Base-by-base conservation (phyloP, 768 basidiomycete species). In the Coprinopsis cinerea region DNA sequence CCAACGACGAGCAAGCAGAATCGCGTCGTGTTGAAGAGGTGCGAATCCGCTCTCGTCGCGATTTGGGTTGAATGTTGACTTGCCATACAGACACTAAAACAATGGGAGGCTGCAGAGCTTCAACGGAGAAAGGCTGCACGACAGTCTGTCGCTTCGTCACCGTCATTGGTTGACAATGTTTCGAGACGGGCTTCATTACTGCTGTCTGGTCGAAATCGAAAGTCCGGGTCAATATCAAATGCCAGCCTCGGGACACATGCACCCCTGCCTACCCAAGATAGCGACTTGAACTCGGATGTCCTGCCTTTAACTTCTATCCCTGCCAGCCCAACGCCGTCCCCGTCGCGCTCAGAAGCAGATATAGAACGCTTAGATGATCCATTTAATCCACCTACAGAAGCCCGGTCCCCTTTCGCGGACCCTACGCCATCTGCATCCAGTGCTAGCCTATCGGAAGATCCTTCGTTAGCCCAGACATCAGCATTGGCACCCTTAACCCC, bases 81-180 rank as follows among this genome's bases (percentile, higher is more conserved):
- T 36, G 47, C 32, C 4, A 15, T 20, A 47, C 63, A 92, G 89
- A 92, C 80, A 52, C 72, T 92, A 23, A 74, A 76, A 55, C 76
- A 77, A 36, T 92, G 88, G 90, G 89, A 92, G 57, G 68, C 80
- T 40, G 80, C 80, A 34, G 89, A 92, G 59, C 76, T 85, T 17
- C 82, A 81, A 57, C 77, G 86, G 51, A 78, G 89, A 68, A 90
- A 83, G 65, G 74, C 77, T 28, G 82, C 78, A 2, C 76, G 89
- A 48, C 83, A 82, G 49, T 81, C 83, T 4, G 44, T 34, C 6
- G 44, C 48, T 3, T 45, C 61, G 9, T 51, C 64, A 11, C 58
- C 74, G 3, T 80, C 85, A 2, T 57, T 85, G n/a, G 63, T 88
- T 32, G 65, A 69, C 18, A 76, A 77, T 51, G 74, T 87, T 51